These are phyloP conservation scores for Raddia guianensis DNA, from an alignment of 176 grass and related monocot species.

Conservation along the genomic window DNA sequence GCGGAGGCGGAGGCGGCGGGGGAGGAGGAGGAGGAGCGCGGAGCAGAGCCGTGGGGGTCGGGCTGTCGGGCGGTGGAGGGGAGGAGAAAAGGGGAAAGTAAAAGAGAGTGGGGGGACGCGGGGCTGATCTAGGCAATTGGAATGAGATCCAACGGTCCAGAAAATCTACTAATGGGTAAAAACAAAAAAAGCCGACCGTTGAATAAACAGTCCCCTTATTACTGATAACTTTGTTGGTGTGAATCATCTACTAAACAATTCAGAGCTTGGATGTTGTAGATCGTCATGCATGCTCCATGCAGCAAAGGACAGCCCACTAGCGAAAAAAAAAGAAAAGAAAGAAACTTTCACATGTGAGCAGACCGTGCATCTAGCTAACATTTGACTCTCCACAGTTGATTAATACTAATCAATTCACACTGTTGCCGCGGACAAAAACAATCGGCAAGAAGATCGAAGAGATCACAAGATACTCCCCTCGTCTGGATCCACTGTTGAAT, in stretches of 20 bases:
- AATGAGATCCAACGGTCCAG: no score
- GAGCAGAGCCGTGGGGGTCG: no score
- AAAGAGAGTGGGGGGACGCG: no score
- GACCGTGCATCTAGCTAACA: slow-evolving; percentile 28
- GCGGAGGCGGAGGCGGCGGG: no score
- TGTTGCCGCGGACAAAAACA: slow-evolving; percentile 28
- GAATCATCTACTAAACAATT: slow-evolving; percentile 14
- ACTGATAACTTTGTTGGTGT: not conserved
- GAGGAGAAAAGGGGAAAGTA: no score
- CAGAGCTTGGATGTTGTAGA: not conserved
- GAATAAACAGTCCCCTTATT: no score
- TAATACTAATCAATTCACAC: slow-evolving; percentile 23
- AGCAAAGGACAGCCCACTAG: slow-evolving; percentile 47
- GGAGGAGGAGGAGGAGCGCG: no score
- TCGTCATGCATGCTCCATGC: slow-evolving; percentile 38
- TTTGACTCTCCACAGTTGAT: slow-evolving; percentile 48
- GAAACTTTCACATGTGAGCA: slow-evolving; percentile 43
- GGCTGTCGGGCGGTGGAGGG: no score
- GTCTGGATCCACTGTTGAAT: slow-evolving; percentile 46
- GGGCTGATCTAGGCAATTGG: no score
- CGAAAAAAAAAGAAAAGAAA: slow-evolving; percentile 44
- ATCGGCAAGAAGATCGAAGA: slow-evolving; percentile 17
- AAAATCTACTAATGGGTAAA: no score
- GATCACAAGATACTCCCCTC: slow-evolving; percentile 50
- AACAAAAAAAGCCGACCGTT: no score